These are phyloP conservation scores for Trifolium subterraneum DNA, from an alignment of 306 rosid species.

Conservation along the genomic window DNA sequence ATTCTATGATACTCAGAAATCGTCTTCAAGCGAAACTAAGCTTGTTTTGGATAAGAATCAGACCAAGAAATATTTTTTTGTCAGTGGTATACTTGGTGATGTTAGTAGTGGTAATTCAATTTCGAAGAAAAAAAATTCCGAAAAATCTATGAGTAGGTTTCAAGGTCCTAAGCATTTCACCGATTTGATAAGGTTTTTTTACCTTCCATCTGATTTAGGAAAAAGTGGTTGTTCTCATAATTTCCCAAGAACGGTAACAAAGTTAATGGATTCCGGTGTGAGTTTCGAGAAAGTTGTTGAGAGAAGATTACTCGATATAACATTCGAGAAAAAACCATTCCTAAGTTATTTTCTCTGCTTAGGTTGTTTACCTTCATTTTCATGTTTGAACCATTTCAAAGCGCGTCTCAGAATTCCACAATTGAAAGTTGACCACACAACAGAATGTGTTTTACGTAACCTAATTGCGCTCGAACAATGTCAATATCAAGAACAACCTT, in stretches of 20 bases:
- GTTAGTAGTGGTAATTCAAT: background rate
- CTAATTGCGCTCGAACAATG: conserved; percentile 67
- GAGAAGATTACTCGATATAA: conserved; percentile 38
- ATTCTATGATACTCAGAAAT: conserved; percentile 24
- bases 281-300: conserved; percentile 36
- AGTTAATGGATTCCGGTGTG: conserved; percentile 54
- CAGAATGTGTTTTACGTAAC: conserved; percentile 57
- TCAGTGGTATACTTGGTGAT: conserved; percentile 7
- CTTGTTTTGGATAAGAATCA: conserved; percentile 20
- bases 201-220: conserved; percentile 3
- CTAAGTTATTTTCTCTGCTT: conserved; percentile 48
- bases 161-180: conserved; percentile 48
- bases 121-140: background rate
- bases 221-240: background rate
- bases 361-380: conserved; percentile 33
- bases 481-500: conserved; percentile 46
- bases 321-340: conserved; percentile 29
- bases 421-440: conserved; percentile 44
- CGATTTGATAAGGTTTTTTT: conserved; percentile 55
- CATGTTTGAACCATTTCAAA: conserved; percentile 17
- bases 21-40: conserved; percentile 35
- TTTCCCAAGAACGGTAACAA: conserved; percentile 44
- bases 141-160: background rate
- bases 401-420: conserved; percentile 45
- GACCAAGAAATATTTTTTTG: background rate